These are phyloP conservation scores for Entoloma clypeatum DNA, from an alignment of 1,284 basidiomycete species.

Conservation along the genomic window DNA sequence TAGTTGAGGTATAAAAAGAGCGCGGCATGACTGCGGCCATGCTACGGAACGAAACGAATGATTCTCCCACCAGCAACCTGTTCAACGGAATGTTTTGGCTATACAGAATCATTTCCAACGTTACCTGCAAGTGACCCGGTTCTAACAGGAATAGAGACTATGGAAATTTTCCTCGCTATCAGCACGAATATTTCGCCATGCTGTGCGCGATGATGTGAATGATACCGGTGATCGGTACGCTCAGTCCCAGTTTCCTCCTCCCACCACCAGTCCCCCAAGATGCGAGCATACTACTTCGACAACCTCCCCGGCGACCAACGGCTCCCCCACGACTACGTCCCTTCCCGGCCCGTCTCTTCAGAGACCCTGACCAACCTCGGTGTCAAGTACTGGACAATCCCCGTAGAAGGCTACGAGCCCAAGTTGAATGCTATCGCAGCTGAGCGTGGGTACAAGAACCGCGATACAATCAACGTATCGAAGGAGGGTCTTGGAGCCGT, in stretches of 20 bases:
- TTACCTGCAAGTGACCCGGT: too few species aligned
- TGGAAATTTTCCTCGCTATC: too few species aligned
- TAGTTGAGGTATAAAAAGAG: too few species aligned
- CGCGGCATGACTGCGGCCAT: too few species aligned
- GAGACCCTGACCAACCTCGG: constrained; percentile 52
- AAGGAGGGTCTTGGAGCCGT: constrained; percentile 71
- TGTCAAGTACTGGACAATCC: constrained; percentile 61
- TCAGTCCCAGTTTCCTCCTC: constrained; percentile 1
- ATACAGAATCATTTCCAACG: too few species aligned
- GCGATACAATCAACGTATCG: constrained; percentile 72
- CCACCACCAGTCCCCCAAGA: constrained; percentile 25
- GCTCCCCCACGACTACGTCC: constrained; percentile 61
- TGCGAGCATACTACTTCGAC: constrained; percentile 84
- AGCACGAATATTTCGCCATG: too few species aligned
- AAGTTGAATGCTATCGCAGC: constrained; percentile 58
- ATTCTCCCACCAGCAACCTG: too few species aligned
- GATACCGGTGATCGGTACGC: too few species aligned
- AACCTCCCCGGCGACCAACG: constrained; percentile 74
- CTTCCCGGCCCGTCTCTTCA: constrained; percentile 49
- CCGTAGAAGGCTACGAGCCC: constrained; percentile 49
- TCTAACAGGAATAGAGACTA: too few species aligned
- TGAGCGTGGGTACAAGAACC: constrained; percentile 72
- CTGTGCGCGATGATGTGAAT: too few species aligned
- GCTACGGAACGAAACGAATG: too few species aligned
- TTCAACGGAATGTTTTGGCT: too few species aligned